Conservation (phyloP, 768 basidiomycete genomes). For the Gautieria morchelliformis region DNA sequence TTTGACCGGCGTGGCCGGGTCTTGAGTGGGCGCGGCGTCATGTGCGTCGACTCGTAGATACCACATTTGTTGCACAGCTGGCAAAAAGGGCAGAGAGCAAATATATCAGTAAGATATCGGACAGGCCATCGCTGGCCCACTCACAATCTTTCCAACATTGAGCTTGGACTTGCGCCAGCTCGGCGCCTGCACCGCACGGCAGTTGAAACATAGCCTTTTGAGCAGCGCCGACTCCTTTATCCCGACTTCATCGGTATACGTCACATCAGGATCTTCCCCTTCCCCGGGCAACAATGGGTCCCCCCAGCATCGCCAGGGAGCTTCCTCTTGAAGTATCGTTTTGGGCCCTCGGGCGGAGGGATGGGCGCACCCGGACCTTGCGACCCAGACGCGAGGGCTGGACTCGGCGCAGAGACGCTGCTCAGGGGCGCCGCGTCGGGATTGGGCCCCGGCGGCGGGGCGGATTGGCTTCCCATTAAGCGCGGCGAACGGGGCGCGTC, state of each 20-base stretch:
- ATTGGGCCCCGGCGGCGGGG: neutral
- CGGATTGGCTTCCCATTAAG: neutral
- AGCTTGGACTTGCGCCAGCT: slow-evolving; percentile 9
- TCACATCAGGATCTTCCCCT: neutral
- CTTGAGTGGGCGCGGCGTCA: slow-evolving; percentile 3
- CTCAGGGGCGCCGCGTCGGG: neutral
- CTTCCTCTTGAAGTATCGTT: neutral
- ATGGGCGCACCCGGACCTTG: neutral
- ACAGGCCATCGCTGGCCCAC: neutral
- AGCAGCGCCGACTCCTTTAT: neutral
- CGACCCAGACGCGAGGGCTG: neutral
- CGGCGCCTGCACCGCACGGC: slow-evolving; percentile 1
- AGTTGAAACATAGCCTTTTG: slow-evolving; percentile 3
- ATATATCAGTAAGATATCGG: neutral
- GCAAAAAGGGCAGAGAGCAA: neutral
- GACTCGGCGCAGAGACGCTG: neutral
- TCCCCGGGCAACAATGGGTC: too few species aligned
- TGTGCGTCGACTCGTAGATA: slow-evolving; percentile 8
- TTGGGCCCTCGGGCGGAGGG: neutral
- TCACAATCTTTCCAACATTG: slow-evolving; percentile 3
- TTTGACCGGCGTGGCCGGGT: slow-evolving; percentile 3
- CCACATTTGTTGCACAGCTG: slow-evolving; percentile 9
- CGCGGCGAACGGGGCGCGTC: neutral
- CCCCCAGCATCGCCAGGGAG: too few species aligned
- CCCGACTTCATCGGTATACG: slow-evolving; percentile 3